phyloP scores from a whole-genome alignment of 257 asterid genomes.

The Solanum infundibuliforme region DNA sequence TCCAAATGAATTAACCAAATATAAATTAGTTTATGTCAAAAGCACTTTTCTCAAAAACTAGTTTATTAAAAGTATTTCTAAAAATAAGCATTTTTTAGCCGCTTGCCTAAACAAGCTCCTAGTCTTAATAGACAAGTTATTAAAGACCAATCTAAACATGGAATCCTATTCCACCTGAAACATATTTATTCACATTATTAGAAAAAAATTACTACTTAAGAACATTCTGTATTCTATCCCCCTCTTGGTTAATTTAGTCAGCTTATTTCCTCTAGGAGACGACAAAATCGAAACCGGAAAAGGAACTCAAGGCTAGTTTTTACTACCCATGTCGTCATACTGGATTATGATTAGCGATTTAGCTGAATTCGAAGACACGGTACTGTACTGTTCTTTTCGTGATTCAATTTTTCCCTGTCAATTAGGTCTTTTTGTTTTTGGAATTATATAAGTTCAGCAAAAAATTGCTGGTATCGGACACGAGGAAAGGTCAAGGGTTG shows the following conservation, averaged over 20 bases:
- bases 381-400: neutral
- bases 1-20: neutral
- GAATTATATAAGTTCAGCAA: neutral
- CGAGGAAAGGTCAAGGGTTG: neutral
- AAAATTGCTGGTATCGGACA: neutral
- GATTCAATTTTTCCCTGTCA: neutral
- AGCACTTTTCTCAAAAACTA: neutral
- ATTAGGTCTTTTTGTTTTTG: neutral
- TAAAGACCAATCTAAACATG: neutral
- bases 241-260: neutral
- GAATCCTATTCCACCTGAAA: neutral
- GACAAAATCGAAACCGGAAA: neutral
- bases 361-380: constrained; percentile 28
- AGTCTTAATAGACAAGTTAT: neutral
- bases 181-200: neutral
- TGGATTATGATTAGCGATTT: constrained; percentile 18
- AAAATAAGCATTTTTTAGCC: neutral
- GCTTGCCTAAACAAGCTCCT: neutral
- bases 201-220: neutral
- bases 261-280: neutral
- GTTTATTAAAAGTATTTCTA: neutral
- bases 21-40: neutral
- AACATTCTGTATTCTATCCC: neutral
- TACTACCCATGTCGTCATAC: constrained; percentile 12
- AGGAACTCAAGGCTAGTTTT: neutral